These are phyloP conservation scores for Fusarium fracticaudum DNA, from an alignment of 2,329 filamentous ascomycete species.

Conservation along the genomic window DNA sequence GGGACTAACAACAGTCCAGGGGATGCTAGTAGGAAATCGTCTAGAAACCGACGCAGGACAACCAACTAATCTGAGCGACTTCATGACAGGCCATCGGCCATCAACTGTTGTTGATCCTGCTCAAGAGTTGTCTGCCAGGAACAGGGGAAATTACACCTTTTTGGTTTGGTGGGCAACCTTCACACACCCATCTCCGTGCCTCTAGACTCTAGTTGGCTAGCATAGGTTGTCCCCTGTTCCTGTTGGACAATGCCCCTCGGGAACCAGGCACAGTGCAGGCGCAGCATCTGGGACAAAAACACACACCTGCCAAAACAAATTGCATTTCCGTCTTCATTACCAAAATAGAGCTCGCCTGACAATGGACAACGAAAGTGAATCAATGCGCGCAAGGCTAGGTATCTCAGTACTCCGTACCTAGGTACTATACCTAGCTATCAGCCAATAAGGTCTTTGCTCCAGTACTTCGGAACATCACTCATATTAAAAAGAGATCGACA, in stretches of 20 bases:
- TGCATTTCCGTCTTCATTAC: neutral
- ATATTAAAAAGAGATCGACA: slow-evolving; percentile 34
- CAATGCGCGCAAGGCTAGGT: neutral
- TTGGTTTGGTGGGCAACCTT: slow-evolving; percentile 9
- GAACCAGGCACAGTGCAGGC: neutral
- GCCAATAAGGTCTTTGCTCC: neutral
- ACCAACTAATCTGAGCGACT: neutral
- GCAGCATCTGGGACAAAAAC: neutral
- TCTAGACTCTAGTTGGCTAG: slow-evolving; percentile 12
- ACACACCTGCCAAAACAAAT: slow-evolving; percentile 28
- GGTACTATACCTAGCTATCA: neutral
- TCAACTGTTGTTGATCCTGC: neutral
- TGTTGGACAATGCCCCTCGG: slow-evolving; percentile 14
- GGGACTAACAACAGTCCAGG: slow-evolving; percentile 22
- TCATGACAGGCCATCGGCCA: neutral
- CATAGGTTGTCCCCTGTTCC: neutral
- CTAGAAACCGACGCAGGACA: neutral
- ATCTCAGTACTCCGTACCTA: neutral
- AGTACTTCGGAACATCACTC: slow-evolving; percentile 3
- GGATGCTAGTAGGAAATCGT: neutral
- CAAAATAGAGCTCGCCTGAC: neutral
- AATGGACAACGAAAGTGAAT: neutral
- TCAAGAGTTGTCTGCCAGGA: slow-evolving; percentile 6
- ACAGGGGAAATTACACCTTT: slow-evolving; percentile 30
- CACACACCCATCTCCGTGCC: slow-evolving; percentile 6